Conservation (phyloP, 495 filamentous ascomycete species). For the Cercophora scortea region DNA sequence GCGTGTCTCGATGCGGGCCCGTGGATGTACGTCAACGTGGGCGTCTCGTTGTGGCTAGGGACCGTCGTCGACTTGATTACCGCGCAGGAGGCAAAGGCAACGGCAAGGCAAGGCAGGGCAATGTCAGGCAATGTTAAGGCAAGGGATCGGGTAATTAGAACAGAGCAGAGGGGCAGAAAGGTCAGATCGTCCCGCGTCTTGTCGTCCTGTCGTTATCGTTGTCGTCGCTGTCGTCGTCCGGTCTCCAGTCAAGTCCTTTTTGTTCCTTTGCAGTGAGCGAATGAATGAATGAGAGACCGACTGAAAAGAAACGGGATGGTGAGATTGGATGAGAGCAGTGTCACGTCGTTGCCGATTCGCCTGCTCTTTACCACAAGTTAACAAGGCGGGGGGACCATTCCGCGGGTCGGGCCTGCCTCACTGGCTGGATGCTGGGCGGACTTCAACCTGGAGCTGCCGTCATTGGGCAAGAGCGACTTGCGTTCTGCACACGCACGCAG, state of each 20-base stretch:
- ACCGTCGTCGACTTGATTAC: neutral
- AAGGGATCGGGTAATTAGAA: no score
- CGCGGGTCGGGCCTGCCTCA: slow-evolving; percentile 11
- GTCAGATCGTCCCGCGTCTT: no score
- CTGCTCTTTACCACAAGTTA: no score
- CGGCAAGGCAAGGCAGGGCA: no score
- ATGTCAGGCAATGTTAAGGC: no score
- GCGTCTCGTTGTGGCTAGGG: slow-evolving; percentile 10
- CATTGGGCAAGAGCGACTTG: slow-evolving; percentile 22
- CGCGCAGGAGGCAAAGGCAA: no score
- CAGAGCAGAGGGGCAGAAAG: no score
- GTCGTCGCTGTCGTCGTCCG: neutral
- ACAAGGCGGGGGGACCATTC: neutral
- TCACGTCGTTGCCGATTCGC: no score
- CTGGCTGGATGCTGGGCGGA: slow-evolving; percentile 1
- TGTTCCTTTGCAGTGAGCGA: slow-evolving; percentile 1
- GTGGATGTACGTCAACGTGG: slow-evolving; percentile 12
- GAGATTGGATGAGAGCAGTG: slow-evolving; percentile 18
- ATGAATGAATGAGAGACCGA: no score
- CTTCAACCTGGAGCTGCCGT: slow-evolving; percentile 1
- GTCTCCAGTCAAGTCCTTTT: neutral
- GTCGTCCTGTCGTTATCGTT: no score
- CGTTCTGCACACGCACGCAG: slow-evolving; percentile 30
- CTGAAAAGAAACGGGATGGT: neutral
- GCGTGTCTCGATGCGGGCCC: slow-evolving; percentile 1